Evolutionary conservation across 352 stramenopile species (phyloP).

Genomic region (Globisporangium splendens): DNA sequence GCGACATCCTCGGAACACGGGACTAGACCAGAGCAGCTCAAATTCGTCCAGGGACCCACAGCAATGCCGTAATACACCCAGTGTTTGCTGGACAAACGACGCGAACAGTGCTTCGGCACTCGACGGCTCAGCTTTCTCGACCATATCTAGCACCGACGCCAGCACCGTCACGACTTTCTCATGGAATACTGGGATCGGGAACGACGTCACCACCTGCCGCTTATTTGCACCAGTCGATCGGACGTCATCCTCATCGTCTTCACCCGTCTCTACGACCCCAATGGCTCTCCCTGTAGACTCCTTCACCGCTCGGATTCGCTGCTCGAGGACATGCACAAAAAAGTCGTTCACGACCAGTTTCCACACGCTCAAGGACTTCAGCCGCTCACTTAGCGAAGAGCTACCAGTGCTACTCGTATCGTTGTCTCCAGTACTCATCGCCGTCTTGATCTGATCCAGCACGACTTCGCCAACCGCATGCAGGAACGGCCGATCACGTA

Average conservation of each 20-base stretch:
- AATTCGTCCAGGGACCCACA: constrained; percentile 60
- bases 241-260: constrained; percentile 22
- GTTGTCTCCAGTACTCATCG: constrained; percentile 33
- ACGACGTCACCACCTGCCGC: constrained; percentile 35
- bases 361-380: constrained; percentile 48
- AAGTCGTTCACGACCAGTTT: constrained; percentile 61
- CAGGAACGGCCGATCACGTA: constrained; percentile 71
- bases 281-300: constrained; percentile 25
- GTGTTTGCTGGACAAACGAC: constrained; percentile 42
- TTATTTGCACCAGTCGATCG: constrained; percentile 6
- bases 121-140: constrained; percentile 38
- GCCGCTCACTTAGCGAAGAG: constrained; percentile 33
- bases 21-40: constrained; percentile 54
- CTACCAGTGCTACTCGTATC: constrained; percentile 7
- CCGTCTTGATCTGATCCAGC: constrained; percentile 44
- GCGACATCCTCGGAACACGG: constrained; percentile 48
- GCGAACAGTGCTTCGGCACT: constrained; percentile 20
- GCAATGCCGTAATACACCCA: constrained; percentile 36
- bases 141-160: constrained; percentile 29
- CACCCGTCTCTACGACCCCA: constrained; percentile 26
- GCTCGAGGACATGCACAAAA: constrained; percentile 43
- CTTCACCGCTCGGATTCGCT: constrained; percentile 27
- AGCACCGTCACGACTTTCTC: constrained; percentile 65
- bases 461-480: constrained; percentile 63
- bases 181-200: constrained; percentile 53